Base-by-base conservation (phyloP, 1,284 basidiomycete genomes). In the Irpex lacteus region DNA sequence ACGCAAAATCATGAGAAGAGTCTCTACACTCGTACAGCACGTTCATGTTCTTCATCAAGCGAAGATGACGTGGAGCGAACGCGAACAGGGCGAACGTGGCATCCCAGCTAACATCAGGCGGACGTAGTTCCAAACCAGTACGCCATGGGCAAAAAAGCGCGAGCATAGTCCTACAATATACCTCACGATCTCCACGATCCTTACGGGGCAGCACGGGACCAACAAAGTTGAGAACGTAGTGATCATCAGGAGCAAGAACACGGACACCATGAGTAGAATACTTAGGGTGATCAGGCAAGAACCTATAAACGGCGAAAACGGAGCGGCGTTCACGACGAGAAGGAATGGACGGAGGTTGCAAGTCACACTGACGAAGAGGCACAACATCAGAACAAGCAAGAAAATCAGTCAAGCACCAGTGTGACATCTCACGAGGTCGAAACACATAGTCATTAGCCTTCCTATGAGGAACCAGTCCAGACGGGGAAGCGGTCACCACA, bases 21-120 rank as follows among this genome's bases (percentile, higher is more conserved):
- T 79, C 78, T 0, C 66, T 40, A 65, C 77, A 77, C 63, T 77
- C 72, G 65, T 78, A 74, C 15, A 66, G 59, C 0, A 76, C 60
- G 26, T 77, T 71, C 61, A 77, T 72, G 54, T 76, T 71, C 1
- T 69, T 65, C 71, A 76, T 76, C 0, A 74, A 19, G 4, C 56
- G 18, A 2, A 18, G 0, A 5, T 74, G 64, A 4, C 52, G 32
- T 0, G 37, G 3, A 15, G 18, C 38, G 59, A 77, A 71, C 0
- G 60, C 1, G 52, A 32, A 15, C 4, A 1, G 3, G 4, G 0
- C n/a, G 63, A 73, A 76, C 5, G 69, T 62, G 5, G 71, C 68
- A 59, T 71, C 69, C 75, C 76, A 77, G 0, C 68, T 56, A 6
- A 65, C 44, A 18, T 40, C 34, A 4, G 15, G 11, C 1, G 3